Evolutionary conservation across 495 filamentous ascomycete genomes (phyloP).

Genomic region (Penicillium subrubescens): DNA sequence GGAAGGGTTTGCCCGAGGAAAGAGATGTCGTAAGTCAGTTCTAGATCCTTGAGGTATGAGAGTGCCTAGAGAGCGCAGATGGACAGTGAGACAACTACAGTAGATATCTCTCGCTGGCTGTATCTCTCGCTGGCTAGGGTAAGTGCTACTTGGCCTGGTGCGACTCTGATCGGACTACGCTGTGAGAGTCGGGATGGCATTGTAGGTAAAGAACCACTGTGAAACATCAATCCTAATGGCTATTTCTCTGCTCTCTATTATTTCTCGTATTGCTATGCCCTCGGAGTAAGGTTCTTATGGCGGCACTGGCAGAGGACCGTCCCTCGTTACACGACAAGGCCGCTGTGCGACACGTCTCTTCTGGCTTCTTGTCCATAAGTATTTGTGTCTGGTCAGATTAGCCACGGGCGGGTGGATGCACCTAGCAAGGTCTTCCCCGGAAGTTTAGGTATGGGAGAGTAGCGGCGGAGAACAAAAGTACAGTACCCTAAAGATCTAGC

Average conservation of each 20-base stretch:
- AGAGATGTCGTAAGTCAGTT: neutral
- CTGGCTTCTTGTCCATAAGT: neutral
- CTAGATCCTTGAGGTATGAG: neutral
- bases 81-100: neutral
- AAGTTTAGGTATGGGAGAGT: too few relatives aligned
- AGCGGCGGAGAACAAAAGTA: neutral
- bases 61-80: neutral
- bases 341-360: constrained; percentile 8
- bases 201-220: neutral
- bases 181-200: constrained; percentile 8
- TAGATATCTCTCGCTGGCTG: neutral
- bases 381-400: neutral
- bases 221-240: neutral
- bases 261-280: neutral
- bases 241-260: neutral
- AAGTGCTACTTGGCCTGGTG: neutral
- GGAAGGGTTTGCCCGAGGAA: neutral
- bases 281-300: constrained; percentile 23
- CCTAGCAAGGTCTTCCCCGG: constrained; percentile 1
- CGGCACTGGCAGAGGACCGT: constrained; percentile 1
- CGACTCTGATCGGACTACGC: constrained; percentile 4
- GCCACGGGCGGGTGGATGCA: constrained; percentile 15
- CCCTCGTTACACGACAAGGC: constrained; percentile 6
- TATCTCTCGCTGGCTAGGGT: neutral
- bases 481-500: neutral